These are phyloP conservation scores for Penicillium daleae DNA, from an alignment of 495 filamentous ascomycete species.

Conservation along the genomic window DNA sequence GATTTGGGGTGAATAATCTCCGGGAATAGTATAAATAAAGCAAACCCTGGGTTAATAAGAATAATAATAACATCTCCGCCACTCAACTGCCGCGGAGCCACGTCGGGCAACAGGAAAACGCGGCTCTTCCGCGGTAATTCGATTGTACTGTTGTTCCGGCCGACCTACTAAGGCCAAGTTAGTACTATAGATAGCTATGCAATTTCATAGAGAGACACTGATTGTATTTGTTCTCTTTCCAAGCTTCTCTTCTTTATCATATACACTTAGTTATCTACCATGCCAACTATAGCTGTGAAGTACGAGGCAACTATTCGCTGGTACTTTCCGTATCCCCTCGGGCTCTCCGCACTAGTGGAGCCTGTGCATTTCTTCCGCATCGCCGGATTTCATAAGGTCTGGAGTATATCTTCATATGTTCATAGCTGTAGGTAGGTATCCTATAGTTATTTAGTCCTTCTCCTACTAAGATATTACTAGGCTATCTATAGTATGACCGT, in stretches of 20 bases:
- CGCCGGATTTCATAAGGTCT: too few relatives aligned
- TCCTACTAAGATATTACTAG: not conserved
- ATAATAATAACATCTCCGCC: not conserved
- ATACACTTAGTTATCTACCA: not conserved
- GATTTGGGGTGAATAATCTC: too few relatives aligned
- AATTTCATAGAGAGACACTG: not conserved
- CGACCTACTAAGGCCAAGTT: too few relatives aligned
- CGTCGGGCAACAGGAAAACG: not conserved
- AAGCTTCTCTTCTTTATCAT: not conserved
- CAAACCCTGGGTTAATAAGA: too few relatives aligned
- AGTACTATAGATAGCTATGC: too few relatives aligned
- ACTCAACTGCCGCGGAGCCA: not conserved
- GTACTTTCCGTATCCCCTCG: not conserved
- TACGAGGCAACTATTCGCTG: not conserved
- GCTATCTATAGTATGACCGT: not conserved
- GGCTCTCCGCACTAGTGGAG: conserved; percentile 26
- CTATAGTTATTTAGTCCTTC: not conserved
- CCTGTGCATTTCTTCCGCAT: not conserved
- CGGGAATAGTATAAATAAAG: too few relatives aligned
- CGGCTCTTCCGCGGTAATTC: conserved; percentile 1
- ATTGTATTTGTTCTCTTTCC: not conserved
- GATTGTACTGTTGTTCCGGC: too few relatives aligned
- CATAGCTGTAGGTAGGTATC: too few relatives aligned
- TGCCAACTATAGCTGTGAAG: not conserved
- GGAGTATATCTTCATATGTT: too few relatives aligned